Percentiles rank a stretch among this genome's conserved stretches.
Evolutionary conservation across 2,329 filamentous ascomycete species (phyloP).

Genomic region (Arthrobotrys megalospora): DNA sequence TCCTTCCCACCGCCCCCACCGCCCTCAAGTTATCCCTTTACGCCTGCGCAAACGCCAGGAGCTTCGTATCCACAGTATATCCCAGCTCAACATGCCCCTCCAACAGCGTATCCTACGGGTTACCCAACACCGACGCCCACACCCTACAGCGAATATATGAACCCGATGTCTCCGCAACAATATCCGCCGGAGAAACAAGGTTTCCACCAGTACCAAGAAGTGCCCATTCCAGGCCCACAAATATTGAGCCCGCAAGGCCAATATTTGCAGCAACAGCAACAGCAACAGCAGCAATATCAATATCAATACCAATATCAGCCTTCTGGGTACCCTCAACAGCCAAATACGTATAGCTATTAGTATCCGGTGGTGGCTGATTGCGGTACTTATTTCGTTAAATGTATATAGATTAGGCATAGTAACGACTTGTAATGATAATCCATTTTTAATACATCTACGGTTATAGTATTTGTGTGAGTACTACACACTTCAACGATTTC

Average conservation of each 20-base stretch:
- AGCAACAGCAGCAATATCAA: slow-evolving; percentile 36
- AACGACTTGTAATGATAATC: background rate
- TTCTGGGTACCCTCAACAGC: slow-evolving; percentile 12
- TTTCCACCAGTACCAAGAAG: slow-evolving; percentile 51
- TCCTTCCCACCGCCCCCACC: slow-evolving; percentile 38
- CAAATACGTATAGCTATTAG: slow-evolving; percentile 37
- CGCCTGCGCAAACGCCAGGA: slow-evolving; percentile 36
- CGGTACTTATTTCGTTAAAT: background rate
- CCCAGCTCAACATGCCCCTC: slow-evolving; percentile 38
- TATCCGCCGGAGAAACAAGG: slow-evolving; percentile 45
- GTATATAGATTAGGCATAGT: background rate
- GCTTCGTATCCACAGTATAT: slow-evolving; percentile 36
- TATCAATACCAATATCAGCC: background rate
- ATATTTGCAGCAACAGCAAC: slow-evolving; percentile 40
- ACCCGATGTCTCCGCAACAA: background rate
- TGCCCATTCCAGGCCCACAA: slow-evolving; percentile 52
- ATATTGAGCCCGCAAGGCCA: slow-evolving; percentile 54
- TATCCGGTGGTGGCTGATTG: background rate
- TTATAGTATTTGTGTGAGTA: too few species aligned
- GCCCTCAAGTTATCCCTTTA: slow-evolving; percentile 25
- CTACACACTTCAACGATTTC: too few species aligned
- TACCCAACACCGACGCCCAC: slow-evolving; percentile 43
- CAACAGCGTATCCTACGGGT: slow-evolving; percentile 29
- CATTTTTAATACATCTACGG: too few species aligned
- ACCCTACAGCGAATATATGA: slow-evolving; percentile 19